phyloP scores from a whole-genome alignment of 768 basidiomycete species.

The Suillus decipiens region DNA sequence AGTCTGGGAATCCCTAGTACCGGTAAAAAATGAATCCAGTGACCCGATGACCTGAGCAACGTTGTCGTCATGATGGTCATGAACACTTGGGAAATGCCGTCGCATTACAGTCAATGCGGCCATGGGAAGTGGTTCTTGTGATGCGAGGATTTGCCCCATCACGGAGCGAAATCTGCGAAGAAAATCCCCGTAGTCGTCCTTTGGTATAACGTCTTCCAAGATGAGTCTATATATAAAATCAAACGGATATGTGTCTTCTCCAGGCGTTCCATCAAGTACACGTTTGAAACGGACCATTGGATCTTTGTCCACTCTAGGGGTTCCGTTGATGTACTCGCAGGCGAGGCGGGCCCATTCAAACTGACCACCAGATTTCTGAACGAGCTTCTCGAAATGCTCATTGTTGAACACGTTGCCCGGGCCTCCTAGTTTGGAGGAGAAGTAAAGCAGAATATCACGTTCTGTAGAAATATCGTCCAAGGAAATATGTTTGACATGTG shows the following conservation, averaged over 20 bases:
- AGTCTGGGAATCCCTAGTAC: not conserved
- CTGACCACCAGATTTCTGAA: conserved; percentile 6
- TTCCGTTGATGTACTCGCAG: conserved; percentile 16
- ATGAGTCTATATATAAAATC: conserved; percentile 9
- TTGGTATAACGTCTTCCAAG: conserved; percentile 3
- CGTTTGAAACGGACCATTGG: conserved; percentile 4
- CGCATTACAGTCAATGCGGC: not conserved
- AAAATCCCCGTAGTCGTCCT: not conserved
- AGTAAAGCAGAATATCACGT: conserved; percentile 10
- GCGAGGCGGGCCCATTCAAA: conserved; percentile 15
- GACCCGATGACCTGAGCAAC: not conserved
- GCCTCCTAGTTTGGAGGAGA: not conserved
- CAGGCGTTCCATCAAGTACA: not conserved
- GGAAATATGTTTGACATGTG: not conserved
- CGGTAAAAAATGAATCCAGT: conserved; percentile 11
- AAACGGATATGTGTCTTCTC: not conserved
- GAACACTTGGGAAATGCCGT: not conserved
- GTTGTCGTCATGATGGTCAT: not conserved
- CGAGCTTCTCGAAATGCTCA: not conserved
- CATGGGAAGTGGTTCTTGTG: conserved; percentile 8
- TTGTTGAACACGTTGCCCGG: not conserved
- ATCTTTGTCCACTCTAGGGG: not conserved
- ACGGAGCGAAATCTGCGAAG: conserved; percentile 6
- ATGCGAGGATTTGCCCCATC: conserved; percentile 7
- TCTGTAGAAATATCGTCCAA: conserved; percentile 10